phyloP scores from a whole-genome alignment of 1,139 yeast genomes.

The Chernovozyma sophiae-reginae region DNA sequence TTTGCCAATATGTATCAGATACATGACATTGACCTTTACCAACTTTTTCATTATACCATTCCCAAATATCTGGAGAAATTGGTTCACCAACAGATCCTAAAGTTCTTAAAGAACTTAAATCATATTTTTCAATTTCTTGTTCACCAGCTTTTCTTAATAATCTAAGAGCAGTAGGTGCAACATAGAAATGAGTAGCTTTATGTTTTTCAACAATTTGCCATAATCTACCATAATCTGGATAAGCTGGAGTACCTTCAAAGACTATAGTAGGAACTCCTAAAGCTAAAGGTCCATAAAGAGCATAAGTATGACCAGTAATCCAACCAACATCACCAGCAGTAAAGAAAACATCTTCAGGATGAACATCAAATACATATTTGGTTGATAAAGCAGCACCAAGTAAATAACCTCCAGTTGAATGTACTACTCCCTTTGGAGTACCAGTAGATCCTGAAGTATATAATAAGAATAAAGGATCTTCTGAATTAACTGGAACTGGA shows the following conservation, averaged over 20 bases:
- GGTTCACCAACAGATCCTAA: conserved; percentile 99
- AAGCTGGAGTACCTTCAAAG: conserved; percentile 97
- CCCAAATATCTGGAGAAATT: conserved; percentile 97
- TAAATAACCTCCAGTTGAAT: conserved; percentile 89
- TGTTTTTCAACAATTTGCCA: conserved; percentile 95
- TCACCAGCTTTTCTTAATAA: conserved; percentile 94
- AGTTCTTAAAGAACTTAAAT: conserved; percentile 85
- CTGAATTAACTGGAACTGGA: conserved; percentile 83
- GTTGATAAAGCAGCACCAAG: conserved; percentile 95
- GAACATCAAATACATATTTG: conserved; percentile 88
- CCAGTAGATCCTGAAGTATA: conserved; percentile 98
- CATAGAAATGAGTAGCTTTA: conserved; percentile 94
- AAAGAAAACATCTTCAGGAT: conserved; percentile 81
- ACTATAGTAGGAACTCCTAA: conserved; percentile 89
- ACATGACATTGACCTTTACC: conserved; percentile 86
- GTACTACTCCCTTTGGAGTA: conserved; percentile 97
- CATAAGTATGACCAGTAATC: conserved; percentile 98
- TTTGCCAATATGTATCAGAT: conserved; percentile 98
- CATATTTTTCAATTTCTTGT: conserved; percentile 76
- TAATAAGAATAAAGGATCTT: conserved; percentile 88
- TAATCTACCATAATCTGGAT: conserved; percentile 93
- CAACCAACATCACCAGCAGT: conserved; percentile 99
- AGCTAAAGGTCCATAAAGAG: conserved; percentile 86
- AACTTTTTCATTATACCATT: conserved; percentile 91
- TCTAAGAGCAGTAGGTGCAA: conserved; percentile 97